Evolutionary conservation across 306 rosid genomes (phyloP), one percentile per base, ranked within the genome.

Genomic region (Quercus bicolor): DNA sequence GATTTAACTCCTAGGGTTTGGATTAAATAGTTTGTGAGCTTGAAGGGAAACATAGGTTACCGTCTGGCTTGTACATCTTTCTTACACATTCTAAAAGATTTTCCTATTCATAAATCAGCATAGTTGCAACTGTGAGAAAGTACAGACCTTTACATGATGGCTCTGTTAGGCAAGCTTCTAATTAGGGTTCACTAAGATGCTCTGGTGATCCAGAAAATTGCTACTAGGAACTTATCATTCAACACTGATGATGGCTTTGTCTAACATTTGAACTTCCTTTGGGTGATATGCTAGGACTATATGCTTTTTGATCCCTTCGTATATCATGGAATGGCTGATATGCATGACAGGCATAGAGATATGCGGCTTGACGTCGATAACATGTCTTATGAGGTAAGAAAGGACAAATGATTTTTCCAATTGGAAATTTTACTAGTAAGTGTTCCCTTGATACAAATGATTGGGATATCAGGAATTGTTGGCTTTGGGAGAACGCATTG

Each of bases 351-450:
- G 84, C 98, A 93, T 87, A 85, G 98, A 81, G 97, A 90, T 81
- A 89, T 93, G 98, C 97, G 97, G 85, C 97, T 93, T 51, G 98
- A 93, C 81, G 98, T 93, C 54, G 98, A 93, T 80, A 93, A 93
- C 89, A 91, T 93, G 97, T 91, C 97, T 57, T 91, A 93, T 2
- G 98, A 93, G 98, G 98, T 91, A 89, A 83, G 72, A 70, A 19
- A 70, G 26, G 61, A 74, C 78, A 76, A 76, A 72, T 65, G 48
- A 48, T 75, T 77, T 79, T 78, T 23, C 60, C 64, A 33, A 33
- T 56, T 33, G 52, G 26, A 75, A 73, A 34, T 62, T 70, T 43
- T 75, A 34, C 14, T 53, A 4, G 6, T 31, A 62, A 33, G 51
- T 48, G 66, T 84, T 81, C 68, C 79, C 77, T 70, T 68, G 75